phyloP scores from a whole-genome alignment of 768 basidiomycete species.

The Mrakia hoshinonis region DNA sequence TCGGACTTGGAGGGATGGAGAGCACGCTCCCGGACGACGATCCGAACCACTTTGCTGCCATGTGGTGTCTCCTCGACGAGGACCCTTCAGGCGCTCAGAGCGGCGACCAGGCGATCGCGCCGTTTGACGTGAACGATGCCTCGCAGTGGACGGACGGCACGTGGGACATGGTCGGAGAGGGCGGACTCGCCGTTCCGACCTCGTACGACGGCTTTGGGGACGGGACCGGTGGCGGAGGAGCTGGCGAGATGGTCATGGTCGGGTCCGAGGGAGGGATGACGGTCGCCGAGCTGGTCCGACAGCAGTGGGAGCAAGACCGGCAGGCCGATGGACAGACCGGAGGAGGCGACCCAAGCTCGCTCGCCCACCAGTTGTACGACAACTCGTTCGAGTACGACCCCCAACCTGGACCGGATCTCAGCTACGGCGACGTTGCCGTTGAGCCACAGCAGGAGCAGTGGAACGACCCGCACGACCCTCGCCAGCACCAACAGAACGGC shows the following conservation, averaged over 20 bases:
- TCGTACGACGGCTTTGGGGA: not conserved
- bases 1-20: not conserved
- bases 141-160: not conserved
- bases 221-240: not conserved
- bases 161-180: slow-evolving; percentile 2
- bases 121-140: not conserved
- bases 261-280: not conserved
- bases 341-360: not conserved
- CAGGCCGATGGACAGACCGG: not conserved
- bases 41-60: slow-evolving; percentile 21
- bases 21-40: not conserved
- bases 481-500: not conserved
- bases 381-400: not conserved
- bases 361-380: not conserved
- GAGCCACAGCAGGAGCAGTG: too few species aligned
- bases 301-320: slow-evolving; percentile 6
- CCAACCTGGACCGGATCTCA: not conserved
- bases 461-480: not conserved
- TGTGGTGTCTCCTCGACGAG: slow-evolving; percentile 25
- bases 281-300: slow-evolving; percentile 6
- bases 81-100: not conserved
- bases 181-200: not conserved
- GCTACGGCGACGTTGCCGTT: too few species aligned
- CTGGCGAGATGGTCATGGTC: not conserved
- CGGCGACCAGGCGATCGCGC: not conserved